A percentile compares a stretch with the other conserved stretches of the same genome.
phyloP scores from a whole-genome alignment of 1,284 basidiomycete species.

The Leccinum fallax region DNA sequence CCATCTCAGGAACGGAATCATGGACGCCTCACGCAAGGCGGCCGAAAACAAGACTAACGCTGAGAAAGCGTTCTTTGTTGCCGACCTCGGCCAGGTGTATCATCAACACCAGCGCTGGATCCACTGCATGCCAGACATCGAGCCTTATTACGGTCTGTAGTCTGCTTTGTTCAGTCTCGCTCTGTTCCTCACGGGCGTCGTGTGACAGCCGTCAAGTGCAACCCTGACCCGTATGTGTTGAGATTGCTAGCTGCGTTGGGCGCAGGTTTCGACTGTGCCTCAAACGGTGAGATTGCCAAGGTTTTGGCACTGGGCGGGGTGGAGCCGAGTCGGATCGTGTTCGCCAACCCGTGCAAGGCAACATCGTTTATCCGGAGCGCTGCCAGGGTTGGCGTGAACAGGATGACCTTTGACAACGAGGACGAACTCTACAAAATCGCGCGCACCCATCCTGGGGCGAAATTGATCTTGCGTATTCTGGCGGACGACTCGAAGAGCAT shows the following conservation, averaged over 20 bases:
- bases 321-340: conserved; percentile 85
- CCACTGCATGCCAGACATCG: conserved; percentile 77
- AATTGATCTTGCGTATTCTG: conserved; percentile 92
- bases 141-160: conserved; percentile 78
- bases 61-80: conserved; percentile 96
- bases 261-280: conserved; percentile 98
- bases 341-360: conserved; percentile 99
- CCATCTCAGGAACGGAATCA: conserved; percentile 73
- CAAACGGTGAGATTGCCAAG: conserved; percentile 88
- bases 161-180: conserved; percentile 20
- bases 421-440: conserved; percentile 98
- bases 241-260: conserved; percentile 90
- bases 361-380: conserved; percentile 91
- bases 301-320: conserved; percentile 78
- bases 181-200: conserved; percentile 22
- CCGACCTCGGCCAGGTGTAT: conserved; percentile 90
- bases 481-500: conserved; percentile 96
- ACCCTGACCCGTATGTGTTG: conserved; percentile 94
- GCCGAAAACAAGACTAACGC: conserved; percentile 65
- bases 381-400: conserved; percentile 76
- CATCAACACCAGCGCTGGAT: conserved; percentile 88
- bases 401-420: conserved; percentile 98
- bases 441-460: conserved; percentile 79
- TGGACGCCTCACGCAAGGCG: conserved; percentile 56
- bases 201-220: conserved; percentile 57